Evolutionary conservation across 345 rosid species (phyloP).

Genomic region (Eucalyptus erythrocorys): DNA sequence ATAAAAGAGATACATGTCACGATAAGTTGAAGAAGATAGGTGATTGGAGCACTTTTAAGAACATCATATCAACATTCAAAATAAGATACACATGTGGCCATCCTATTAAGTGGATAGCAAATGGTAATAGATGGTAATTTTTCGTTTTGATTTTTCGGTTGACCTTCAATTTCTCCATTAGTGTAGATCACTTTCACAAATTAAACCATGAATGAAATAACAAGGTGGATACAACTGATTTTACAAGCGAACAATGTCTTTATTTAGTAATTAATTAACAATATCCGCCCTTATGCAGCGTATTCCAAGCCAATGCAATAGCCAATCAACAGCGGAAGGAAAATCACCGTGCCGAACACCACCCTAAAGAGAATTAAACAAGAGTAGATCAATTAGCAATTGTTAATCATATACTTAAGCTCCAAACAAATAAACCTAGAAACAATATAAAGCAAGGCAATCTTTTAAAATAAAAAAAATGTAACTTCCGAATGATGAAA

Average conservation of each 20-base stretch:
- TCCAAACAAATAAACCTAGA: neutral
- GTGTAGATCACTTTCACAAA: neutral
- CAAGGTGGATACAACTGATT: neutral
- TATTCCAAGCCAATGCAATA: slow-evolving; percentile 19
- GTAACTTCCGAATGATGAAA: neutral
- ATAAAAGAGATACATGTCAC: neutral
- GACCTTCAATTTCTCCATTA: neutral
- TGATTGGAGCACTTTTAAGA: neutral
- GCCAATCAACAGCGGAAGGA: slow-evolving; percentile 44
- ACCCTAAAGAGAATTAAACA: slow-evolving; percentile 31
- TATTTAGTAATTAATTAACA: neutral
- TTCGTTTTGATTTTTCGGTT: neutral
- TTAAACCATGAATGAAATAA: neutral
- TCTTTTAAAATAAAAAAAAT: neutral
- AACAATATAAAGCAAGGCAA: neutral
- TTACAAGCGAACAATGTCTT: neutral
- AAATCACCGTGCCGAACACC: slow-evolving; percentile 57
- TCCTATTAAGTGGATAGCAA: neutral
- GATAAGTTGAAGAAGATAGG: neutral
- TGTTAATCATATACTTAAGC: neutral
- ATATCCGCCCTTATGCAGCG: neutral
- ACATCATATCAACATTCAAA: neutral
- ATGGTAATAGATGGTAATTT: neutral
- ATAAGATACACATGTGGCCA: neutral
- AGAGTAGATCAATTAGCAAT: neutral